Conservation (phyloP, 148 eudicot genomes). For the Vaccinium darrowii region DNA sequence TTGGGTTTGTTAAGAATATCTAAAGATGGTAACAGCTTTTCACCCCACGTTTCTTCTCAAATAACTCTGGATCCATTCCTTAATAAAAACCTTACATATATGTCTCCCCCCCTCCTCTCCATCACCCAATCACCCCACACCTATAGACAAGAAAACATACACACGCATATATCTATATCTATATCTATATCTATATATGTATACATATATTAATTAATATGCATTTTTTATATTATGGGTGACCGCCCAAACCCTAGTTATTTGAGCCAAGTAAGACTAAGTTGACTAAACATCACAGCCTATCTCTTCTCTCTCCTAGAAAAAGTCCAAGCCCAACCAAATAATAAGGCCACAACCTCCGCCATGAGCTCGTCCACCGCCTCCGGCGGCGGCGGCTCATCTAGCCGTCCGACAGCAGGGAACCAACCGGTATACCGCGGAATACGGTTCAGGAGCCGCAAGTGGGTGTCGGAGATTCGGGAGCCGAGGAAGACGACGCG, state of each 20-base stretch:
- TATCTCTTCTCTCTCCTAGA: not conserved
- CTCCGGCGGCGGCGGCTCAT: not conserved
- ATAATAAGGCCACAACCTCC: not conserved
- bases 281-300: not conserved
- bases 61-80: too few species aligned
- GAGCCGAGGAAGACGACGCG: slow-evolving; percentile 44
- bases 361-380: slow-evolving; percentile 1
- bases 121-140: too few species aligned
- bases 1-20: too few species aligned
- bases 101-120: too few species aligned
- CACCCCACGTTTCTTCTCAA: too few species aligned
- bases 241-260: not conserved
- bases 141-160: too few species aligned
- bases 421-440: slow-evolving; percentile 36
- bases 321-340: not conserved
- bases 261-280: not conserved
- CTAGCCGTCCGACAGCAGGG: not conserved
- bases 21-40: too few species aligned
- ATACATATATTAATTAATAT: not conserved
- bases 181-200: not conserved
- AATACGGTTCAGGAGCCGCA: slow-evolving; percentile 40
- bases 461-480: slow-evolving; percentile 55
- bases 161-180: not conserved
- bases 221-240: not conserved
- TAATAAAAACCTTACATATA: too few species aligned